Conservation (phyloP, 495 filamentous ascomycete species). For the Aspergillus conjunctus region DNA sequence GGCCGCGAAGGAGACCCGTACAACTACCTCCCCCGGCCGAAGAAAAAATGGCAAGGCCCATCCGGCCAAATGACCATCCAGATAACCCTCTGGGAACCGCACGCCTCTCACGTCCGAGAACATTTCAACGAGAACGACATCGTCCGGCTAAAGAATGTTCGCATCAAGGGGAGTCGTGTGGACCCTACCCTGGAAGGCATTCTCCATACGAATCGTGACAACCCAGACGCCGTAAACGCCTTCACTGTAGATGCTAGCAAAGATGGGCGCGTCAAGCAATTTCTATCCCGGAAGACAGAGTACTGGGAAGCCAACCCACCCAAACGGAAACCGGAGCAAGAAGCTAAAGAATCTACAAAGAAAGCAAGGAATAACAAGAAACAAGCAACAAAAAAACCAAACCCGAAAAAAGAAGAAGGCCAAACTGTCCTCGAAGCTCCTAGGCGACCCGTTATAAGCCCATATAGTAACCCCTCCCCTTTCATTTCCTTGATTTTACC, state of each 20-base stretch:
- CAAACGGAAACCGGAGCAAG: constrained; percentile 47
- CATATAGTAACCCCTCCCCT: constrained; percentile 35
- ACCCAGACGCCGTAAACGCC: constrained; percentile 57
- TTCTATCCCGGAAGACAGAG: constrained; percentile 62
- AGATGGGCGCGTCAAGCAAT: constrained; percentile 57
- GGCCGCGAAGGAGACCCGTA: constrained; percentile 52
- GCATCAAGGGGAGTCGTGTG: constrained; percentile 56
- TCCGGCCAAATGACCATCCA: constrained; percentile 73
- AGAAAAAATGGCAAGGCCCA: constrained; percentile 72
- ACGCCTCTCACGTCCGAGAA: constrained; percentile 59
- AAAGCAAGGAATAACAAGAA: constrained; percentile 30
- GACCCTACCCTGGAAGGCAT: constrained; percentile 67
- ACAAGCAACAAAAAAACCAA: constrained; percentile 34
- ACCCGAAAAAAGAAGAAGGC: constrained; percentile 38
- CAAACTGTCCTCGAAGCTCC: constrained; percentile 27
- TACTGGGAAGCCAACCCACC: constrained; percentile 54
- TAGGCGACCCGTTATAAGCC: constrained; percentile 45
- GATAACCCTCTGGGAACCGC: constrained; percentile 70
- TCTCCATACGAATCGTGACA: constrained; percentile 63
- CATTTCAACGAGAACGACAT: constrained; percentile 61
- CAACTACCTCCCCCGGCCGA: constrained; percentile 41
- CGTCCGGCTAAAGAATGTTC: constrained; percentile 70
- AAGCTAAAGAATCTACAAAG: constrained; percentile 35
- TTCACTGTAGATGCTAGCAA: constrained; percentile 43
- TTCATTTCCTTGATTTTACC: background rate